Percentiles rank a stretch among this genome's conserved stretches.
These are phyloP conservation scores for Hypoxylon fragiforme DNA, from an alignment of 495 filamentous ascomycete species.

Conservation along the genomic window DNA sequence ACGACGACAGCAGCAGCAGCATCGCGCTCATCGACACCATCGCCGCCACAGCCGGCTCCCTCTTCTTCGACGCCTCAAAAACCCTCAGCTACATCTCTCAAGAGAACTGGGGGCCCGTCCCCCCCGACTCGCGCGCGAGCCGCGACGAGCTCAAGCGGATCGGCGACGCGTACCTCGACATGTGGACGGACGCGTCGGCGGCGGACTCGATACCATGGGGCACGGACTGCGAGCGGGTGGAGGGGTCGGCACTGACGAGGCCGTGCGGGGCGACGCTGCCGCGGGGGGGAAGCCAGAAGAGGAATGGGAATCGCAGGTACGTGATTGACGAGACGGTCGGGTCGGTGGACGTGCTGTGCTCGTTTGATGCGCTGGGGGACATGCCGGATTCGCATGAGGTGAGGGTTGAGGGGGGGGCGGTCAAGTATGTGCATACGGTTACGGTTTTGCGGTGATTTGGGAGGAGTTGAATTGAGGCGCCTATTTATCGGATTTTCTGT, in stretches of 20 bases:
- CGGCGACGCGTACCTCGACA: constrained; percentile 53
- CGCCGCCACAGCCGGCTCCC: constrained; percentile 50
- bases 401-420: constrained; percentile 46
- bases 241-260: constrained; percentile 44
- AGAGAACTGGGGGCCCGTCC: constrained; percentile 47
- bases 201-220: constrained; percentile 52
- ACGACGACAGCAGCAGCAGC: constrained; percentile 32
- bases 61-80: constrained; percentile 51
- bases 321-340: constrained; percentile 55
- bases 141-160: constrained; percentile 48
- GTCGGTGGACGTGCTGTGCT: constrained; percentile 51
- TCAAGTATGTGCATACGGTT: constrained; percentile 52
- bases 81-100: constrained; percentile 47
- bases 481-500: no score
- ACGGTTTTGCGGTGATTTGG: constrained; percentile 33
- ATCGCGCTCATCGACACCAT: constrained; percentile 51
- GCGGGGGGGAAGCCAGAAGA: constrained; percentile 42
- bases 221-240: constrained; percentile 51
- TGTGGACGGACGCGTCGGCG: constrained; percentile 53
- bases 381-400: constrained; percentile 55
- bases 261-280: constrained; percentile 48
- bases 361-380: constrained; percentile 49
- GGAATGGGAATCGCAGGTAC: constrained; percentile 50
- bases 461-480: no score
- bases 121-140: constrained; percentile 27